Evolutionary conservation across 1,284 basidiomycete genomes (phyloP).

Genomic region (Cryptococcus deneoformans): DNA sequence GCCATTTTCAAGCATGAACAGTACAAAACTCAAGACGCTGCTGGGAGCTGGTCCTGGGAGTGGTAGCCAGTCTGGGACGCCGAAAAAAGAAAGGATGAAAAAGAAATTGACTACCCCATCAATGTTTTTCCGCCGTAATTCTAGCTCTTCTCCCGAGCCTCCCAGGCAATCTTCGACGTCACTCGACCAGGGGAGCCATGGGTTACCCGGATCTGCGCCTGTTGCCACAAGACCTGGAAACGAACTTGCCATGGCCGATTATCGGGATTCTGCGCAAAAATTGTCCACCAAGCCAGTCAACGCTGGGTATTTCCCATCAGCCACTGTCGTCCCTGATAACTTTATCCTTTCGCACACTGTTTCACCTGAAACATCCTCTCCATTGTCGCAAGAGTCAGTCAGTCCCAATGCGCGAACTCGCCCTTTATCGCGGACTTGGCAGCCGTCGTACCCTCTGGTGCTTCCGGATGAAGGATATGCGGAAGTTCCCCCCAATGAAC

Average conservation of each 20-base stretch:
- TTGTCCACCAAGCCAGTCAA: conserved; percentile 1
- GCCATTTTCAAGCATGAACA: background rate
- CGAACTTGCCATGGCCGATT: conserved; percentile 7
- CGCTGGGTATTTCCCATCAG: conserved; percentile 12
- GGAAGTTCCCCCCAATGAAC: conserved; percentile 28
- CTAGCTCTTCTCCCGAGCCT: background rate
- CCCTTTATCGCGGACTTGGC: conserved; percentile 18
- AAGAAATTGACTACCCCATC: conserved; percentile 16
- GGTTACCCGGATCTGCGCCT: conserved; percentile 3
- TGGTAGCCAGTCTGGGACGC: conserved; percentile 5
- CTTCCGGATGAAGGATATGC: conserved; percentile 25
- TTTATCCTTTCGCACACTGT: conserved; percentile 20
- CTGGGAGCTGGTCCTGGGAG: conserved; percentile 8
- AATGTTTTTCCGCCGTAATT: conserved; percentile 9
- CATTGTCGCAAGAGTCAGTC: background rate
- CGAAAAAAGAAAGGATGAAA: conserved; percentile 10
- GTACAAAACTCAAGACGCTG: conserved; percentile 20
- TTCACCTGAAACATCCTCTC: conserved; percentile 14
- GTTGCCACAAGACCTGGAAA: background rate
- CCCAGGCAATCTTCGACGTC: conserved; percentile 1
- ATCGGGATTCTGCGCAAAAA: conserved; percentile 10
- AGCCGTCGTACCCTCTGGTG: conserved; percentile 31
- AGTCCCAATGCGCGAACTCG: too few relatives aligned
- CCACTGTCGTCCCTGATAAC: conserved; percentile 21
- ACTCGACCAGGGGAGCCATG: too few relatives aligned